A percentile compares a stretch with the other conserved stretches of the same genome.
These are phyloP conservation scores for Penicillium griseofulvum DNA, from an alignment of 2,329 filamentous ascomycete genomes.

Conservation along the genomic window DNA sequence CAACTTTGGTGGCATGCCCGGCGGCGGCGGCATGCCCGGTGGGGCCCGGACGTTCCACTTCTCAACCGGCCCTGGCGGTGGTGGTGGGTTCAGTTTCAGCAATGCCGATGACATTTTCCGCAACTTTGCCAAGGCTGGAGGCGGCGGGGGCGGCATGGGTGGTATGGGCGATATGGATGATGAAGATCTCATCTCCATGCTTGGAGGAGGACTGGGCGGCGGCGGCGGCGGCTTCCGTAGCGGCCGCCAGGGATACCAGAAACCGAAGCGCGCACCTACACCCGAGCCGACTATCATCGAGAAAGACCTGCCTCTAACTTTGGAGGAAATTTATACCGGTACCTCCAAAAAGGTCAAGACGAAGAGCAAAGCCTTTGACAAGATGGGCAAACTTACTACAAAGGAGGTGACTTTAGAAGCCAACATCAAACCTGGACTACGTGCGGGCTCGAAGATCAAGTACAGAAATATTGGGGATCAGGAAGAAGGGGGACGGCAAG, in stretches of 20 bases:
- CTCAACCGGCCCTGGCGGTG: conserved; percentile 48
- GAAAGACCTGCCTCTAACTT: conserved; percentile 71
- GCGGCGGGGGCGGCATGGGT: conserved; percentile 47
- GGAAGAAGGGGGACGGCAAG: conserved; percentile 91
- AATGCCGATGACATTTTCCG: conserved; percentile 81
- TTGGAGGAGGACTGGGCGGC: conserved; percentile 42
- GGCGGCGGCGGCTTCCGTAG: conserved; percentile 35
- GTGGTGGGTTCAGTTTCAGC: conserved; percentile 76
- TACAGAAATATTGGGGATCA: conserved; percentile 97
- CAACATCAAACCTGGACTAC: conserved; percentile 90
- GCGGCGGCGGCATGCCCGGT: conserved; percentile 54
- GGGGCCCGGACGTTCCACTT: conserved; percentile 50
- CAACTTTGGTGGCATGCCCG: conserved; percentile 50
- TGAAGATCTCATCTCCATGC: conserved; percentile 55
- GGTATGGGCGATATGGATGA: conserved; percentile 48
- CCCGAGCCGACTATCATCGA: conserved; percentile 91
- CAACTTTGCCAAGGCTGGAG: conserved; percentile 68
- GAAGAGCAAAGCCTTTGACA: conserved; percentile 92
- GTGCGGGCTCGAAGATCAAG: conserved; percentile 97
- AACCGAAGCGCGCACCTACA: conserved; percentile 49
- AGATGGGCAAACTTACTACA: conserved; percentile 74
- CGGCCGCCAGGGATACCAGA: conserved; percentile 23
- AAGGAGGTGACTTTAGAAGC: conserved; percentile 92
- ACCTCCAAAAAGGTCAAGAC: conserved; percentile 97
- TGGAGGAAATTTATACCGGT: conserved; percentile 87